phyloP scores from a whole-genome alignment of 2,329 filamentous ascomycete genomes.

The Basipetospora sp. region DNA sequence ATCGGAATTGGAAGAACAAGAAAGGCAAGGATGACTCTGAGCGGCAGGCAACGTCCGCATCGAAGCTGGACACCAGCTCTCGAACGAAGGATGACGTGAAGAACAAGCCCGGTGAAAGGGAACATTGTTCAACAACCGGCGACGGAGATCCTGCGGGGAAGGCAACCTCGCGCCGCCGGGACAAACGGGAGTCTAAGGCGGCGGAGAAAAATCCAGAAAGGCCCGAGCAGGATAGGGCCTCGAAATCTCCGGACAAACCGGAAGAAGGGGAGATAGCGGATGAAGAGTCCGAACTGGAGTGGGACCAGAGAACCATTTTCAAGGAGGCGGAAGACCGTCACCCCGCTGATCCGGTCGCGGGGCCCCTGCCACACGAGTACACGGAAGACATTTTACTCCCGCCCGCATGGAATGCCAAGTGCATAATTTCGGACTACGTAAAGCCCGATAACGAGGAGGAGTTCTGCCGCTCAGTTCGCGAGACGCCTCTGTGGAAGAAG shows the following conservation, averaged over 20 bases:
- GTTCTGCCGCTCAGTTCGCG: constrained; percentile 27
- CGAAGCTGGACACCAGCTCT: not conserved
- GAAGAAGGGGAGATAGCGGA: constrained; percentile 18
- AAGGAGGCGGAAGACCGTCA: constrained; percentile 19
- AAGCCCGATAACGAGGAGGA: constrained; percentile 27
- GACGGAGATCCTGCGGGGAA: too few relatives aligned
- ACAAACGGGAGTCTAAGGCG: too few relatives aligned
- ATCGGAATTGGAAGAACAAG: constrained; percentile 13
- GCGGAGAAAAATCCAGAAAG: not conserved
- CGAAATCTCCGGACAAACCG: constrained; percentile 11
- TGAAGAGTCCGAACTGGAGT: constrained; percentile 21
- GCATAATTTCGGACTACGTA: constrained; percentile 30
- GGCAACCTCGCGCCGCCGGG: too few relatives aligned
- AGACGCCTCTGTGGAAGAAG: constrained; percentile 24
- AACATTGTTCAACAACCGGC: too few relatives aligned
- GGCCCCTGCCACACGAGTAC: constrained; percentile 27
- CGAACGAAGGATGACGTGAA: not conserved
- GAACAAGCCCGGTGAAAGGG: too few relatives aligned
- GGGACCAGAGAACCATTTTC: constrained; percentile 26
- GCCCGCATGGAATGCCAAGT: constrained; percentile 26
- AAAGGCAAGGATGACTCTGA: constrained; percentile 12
- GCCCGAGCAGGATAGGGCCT: constrained; percentile 6
- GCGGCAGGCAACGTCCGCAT: not conserved
- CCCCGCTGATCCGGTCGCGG: constrained; percentile 31
- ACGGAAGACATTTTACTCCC: constrained; percentile 31